These are phyloP conservation scores for Phytophthora tubulina DNA, from an alignment of 352 stramenopile genomes.

Conservation along the genomic window DNA sequence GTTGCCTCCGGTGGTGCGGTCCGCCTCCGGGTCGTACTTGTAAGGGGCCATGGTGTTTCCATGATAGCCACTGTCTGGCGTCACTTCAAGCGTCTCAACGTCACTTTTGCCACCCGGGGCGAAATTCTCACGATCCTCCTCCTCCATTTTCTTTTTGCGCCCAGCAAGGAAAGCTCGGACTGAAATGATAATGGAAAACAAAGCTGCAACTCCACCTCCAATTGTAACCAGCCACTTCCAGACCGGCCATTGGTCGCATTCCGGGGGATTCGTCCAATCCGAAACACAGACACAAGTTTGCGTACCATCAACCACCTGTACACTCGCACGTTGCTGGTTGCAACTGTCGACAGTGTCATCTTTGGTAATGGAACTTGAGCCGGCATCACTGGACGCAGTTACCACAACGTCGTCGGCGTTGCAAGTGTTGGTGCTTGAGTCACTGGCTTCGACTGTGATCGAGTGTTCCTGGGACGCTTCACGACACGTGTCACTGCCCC, in stretches of 20 bases:
- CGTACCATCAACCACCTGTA: conserved; percentile 52
- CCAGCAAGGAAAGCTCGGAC: conserved; percentile 56
- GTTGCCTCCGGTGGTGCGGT: conserved; percentile 18
- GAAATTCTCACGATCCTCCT: conserved; percentile 23
- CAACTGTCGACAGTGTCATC: conserved; percentile 52
- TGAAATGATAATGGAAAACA: conserved; percentile 68
- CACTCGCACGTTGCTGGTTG: conserved; percentile 60
- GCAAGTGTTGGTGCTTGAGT: conserved; percentile 38
- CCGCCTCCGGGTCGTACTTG: conserved; percentile 44
- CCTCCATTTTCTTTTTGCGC: conserved; percentile 49
- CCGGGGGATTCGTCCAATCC: conserved; percentile 68
- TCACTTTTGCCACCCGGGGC: conserved; percentile 35
- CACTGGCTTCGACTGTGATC: conserved; percentile 54
- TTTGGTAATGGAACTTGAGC: conserved; percentile 22
- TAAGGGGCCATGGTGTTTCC: conserved; percentile 26
- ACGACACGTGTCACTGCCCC: conserved; percentile 61
- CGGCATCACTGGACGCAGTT: not conserved
- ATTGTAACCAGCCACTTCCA: conserved; percentile 73
- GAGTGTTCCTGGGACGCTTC: conserved; percentile 61
- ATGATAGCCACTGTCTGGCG: conserved; percentile 39
- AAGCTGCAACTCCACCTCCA: conserved; percentile 61
- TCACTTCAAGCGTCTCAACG: conserved; percentile 50
- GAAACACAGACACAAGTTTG: conserved; percentile 64
- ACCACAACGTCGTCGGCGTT: conserved; percentile 25
- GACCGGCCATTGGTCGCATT: conserved; percentile 57